phyloP scores from a whole-genome alignment of 345 rosid genomes.

The Eucalyptus sideroxylon region DNA sequence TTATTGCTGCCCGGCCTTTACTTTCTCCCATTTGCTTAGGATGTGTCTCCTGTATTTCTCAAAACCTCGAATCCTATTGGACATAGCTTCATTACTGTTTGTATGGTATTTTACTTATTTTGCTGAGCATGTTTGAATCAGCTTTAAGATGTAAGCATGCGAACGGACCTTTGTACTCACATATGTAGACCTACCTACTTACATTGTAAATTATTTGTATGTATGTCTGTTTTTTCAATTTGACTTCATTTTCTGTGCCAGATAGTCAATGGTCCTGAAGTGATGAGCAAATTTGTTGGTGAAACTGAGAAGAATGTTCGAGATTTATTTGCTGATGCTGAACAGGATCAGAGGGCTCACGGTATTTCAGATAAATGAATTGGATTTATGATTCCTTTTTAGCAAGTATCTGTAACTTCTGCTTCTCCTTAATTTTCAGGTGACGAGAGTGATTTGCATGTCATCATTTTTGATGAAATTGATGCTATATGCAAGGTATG shows the following conservation, averaged over 20 bases:
- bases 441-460: slow-evolving; percentile 92
- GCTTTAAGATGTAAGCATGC: neutral
- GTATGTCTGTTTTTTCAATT: neutral
- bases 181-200: neutral
- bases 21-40: neutral
- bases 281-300: slow-evolving; percentile 97
- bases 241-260: neutral
- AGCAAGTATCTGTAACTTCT: neutral
- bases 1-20: neutral
- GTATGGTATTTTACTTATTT: neutral
- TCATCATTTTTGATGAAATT: slow-evolving; percentile 96
- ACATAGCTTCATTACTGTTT: neutral
- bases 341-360: slow-evolving; percentile 70
- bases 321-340: slow-evolving; percentile 97
- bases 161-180: neutral
- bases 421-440: slow-evolving; percentile 36
- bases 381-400: neutral
- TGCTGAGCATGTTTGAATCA: neutral
- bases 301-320: slow-evolving; percentile 95
- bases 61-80: neutral
- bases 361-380: slow-evolving; percentile 32
- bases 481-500: slow-evolving; percentile 99
- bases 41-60: neutral
- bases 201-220: neutral
- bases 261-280: slow-evolving; percentile 98